Conservation (phyloP, 345 rosid genomes). For the Gossypium turneri region DNA sequence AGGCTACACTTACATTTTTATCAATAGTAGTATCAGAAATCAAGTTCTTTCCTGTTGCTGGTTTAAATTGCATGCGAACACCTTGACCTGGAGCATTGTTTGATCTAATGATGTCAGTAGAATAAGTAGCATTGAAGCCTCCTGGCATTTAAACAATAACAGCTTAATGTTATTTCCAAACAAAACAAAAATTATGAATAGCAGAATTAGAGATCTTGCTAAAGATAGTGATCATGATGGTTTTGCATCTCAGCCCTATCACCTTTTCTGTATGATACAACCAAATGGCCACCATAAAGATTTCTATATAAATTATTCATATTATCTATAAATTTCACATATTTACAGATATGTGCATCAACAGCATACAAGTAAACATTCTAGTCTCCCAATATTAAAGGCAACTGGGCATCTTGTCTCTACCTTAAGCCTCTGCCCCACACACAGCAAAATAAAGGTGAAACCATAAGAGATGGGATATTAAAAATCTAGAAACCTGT, state of each 20-base stretch:
- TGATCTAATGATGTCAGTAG: constrained; percentile 42
- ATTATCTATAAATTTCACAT: not conserved
- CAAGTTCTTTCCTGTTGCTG: constrained; percentile 48
- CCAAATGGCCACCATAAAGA: not conserved
- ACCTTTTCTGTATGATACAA: not conserved
- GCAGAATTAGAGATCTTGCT: not conserved
- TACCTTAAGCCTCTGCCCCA: not conserved
- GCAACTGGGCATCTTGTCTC: not conserved
- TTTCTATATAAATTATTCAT: not conserved
- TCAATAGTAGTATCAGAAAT: constrained; percentile 46
- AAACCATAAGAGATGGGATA: not conserved
- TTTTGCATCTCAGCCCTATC: not conserved
- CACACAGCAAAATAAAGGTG: not conserved
- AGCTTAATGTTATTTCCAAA: not conserved
- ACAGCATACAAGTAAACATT: not conserved
- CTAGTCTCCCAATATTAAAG: not conserved
- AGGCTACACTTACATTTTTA: constrained; percentile 53
- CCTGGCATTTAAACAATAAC: constrained; percentile 40
- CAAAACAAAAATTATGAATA: not conserved
- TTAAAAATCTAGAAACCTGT: not conserved
- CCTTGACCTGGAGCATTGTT: constrained; percentile 45
- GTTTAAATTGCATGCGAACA: constrained; percentile 53
- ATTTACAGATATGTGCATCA: not conserved
- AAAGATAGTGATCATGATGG: not conserved
- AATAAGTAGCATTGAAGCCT: constrained; percentile 40